Conservation (phyloP, 257 asterid species). For the Perilla frutescens region DNA sequence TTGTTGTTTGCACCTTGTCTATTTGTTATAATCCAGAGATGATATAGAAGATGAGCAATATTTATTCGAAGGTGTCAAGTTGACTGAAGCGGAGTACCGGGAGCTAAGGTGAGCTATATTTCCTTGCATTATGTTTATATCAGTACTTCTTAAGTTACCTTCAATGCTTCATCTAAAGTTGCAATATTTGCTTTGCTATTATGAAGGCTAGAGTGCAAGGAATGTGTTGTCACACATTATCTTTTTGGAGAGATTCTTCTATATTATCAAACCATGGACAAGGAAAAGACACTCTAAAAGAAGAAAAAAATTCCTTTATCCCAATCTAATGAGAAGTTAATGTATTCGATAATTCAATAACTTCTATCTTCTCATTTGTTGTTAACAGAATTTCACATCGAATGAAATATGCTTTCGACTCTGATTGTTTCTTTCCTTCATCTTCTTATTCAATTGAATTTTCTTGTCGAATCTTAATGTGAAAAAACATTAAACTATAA, state of each 20-base stretch:
- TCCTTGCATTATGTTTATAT: constrained; percentile 18
- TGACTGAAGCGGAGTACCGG: constrained; percentile 71
- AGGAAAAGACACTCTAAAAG: not conserved
- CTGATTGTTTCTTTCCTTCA: not conserved
- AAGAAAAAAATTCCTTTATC: not conserved
- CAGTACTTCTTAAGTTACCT: not conserved
- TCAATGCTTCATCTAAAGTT: not conserved
- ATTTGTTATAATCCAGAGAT: constrained; percentile 58
- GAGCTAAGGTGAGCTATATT: constrained; percentile 61
- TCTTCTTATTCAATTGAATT: not conserved
- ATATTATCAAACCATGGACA: not conserved
- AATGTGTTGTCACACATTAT: constrained; percentile 10
- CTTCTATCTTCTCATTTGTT: constrained; percentile 5
- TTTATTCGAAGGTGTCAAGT: constrained; percentile 78
- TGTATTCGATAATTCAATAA: not conserved
- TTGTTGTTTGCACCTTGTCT: constrained; percentile 24
- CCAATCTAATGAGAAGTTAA: constrained; percentile 16
- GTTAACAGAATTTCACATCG: constrained; percentile 1
- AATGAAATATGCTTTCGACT: not conserved
- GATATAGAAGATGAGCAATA: constrained; percentile 90
- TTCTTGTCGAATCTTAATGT: not conserved
- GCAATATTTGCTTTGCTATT: constrained; percentile 22
- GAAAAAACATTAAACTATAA: not conserved
- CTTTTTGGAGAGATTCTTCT: constrained; percentile 12
- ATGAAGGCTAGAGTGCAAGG: constrained; percentile 17